phyloP scores from a whole-genome alignment of 768 basidiomycete genomes.

The Suillus variegatus region DNA sequence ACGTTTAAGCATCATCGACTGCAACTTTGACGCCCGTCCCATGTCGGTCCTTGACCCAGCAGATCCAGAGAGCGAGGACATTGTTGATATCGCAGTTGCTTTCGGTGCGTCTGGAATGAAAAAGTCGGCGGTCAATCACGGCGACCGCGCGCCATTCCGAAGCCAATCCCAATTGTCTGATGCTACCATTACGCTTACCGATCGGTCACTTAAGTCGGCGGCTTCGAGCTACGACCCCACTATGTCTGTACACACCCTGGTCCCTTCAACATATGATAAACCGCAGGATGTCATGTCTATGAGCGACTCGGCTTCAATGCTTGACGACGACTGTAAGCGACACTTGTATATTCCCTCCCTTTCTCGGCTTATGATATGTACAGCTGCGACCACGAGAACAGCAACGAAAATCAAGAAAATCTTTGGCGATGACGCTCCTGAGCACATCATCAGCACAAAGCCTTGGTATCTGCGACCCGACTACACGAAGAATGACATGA shows the following conservation, averaged over 20 bases:
- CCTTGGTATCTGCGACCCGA: conserved; percentile 90
- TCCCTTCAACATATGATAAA: conserved; percentile 21
- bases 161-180: conserved; percentile 37
- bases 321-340: conserved; percentile 27
- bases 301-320: conserved; percentile 21
- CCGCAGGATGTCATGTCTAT: conserved; percentile 18
- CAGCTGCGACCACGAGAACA: conserved; percentile 25
- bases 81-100: conserved; percentile 60
- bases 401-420: conserved; percentile 62
- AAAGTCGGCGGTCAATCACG: conserved; percentile 18
- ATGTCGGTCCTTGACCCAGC: conserved; percentile 39
- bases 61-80: conserved; percentile 48
- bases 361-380: conserved; percentile 7
- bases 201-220: conserved; percentile 23
- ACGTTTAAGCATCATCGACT: conserved; percentile 61
- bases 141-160: conserved; percentile 30
- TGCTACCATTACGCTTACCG: conserved; percentile 33
- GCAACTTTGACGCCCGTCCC: conserved; percentile 46
- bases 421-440: conserved; percentile 61
- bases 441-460: conserved; percentile 45
- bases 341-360: conserved; percentile 4
- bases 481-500: conserved; percentile 76
- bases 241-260: conserved; percentile 25
- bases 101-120: conserved; percentile 43
- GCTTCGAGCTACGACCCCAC: conserved; percentile 25